A percentile compares a stretch with the other conserved stretches of the same genome.
Evolutionary conservation across 2,329 filamentous ascomycete species (phyloP).

Genomic region (Sarocladium oryzae): DNA sequence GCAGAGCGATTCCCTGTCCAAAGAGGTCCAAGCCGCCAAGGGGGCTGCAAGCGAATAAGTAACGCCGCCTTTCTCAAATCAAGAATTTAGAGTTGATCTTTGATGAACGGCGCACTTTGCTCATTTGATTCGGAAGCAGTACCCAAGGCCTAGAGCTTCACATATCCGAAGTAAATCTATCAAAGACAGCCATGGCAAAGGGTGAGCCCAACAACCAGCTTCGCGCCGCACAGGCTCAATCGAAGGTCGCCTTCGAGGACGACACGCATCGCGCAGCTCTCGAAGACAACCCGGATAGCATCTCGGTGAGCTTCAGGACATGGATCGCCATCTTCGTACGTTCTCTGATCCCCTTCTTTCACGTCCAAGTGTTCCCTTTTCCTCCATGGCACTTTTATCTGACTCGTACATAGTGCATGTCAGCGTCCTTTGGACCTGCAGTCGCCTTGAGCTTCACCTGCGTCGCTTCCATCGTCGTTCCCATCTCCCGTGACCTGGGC

Average conservation of each 20-base stretch:
- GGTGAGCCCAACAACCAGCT: neutral
- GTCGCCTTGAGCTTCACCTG: neutral
- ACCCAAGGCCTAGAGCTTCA: too few species aligned
- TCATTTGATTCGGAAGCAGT: too few species aligned
- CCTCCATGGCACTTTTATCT: neutral
- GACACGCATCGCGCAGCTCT: neutral
- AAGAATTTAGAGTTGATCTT: too few species aligned
- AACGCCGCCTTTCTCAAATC: too few species aligned
- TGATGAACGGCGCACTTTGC: too few species aligned
- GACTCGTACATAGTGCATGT: neutral
- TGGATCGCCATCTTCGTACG: neutral
- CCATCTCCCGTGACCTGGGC: neutral
- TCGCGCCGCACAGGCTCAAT: neutral
- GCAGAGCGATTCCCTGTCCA: too few species aligned
- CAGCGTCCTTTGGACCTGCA: neutral
- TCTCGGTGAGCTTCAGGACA: neutral
- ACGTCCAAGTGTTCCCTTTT: neutral
- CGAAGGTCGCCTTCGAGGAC: neutral
- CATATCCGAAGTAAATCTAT: too few species aligned
- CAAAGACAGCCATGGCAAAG: neutral
- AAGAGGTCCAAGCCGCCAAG: too few species aligned
- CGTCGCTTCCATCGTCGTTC: neutral
- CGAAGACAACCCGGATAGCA: neutral
- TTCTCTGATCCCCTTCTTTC: neutral
- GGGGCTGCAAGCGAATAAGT: too few species aligned